These are phyloP conservation scores for Mortierella polycephala DNA, from an alignment of 371 early-diverging fungal species.

Conservation along the genomic window DNA sequence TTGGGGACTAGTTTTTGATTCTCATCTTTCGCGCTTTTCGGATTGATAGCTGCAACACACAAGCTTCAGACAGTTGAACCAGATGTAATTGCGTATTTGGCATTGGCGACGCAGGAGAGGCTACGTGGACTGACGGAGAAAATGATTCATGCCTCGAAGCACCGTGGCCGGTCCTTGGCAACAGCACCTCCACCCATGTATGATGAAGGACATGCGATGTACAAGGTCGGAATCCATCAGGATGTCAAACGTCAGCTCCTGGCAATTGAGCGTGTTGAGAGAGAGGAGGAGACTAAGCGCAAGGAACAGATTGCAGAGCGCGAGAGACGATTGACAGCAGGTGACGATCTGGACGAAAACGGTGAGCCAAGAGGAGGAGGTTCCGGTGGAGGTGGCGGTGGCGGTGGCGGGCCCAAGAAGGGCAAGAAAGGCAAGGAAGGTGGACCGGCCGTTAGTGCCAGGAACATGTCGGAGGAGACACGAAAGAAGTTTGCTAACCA, in stretches of 20 bases:
- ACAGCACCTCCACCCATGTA: constrained; percentile 73
- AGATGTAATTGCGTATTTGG: constrained; percentile 73
- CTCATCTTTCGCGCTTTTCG: background rate
- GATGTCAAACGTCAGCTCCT: constrained; percentile 78
- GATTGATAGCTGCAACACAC: constrained; percentile 24
- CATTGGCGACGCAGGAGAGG: constrained; percentile 78
- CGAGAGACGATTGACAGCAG: constrained; percentile 60
- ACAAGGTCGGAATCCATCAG: constrained; percentile 71
- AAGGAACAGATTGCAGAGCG: constrained; percentile 63
- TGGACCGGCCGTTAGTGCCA: constrained; percentile 65
- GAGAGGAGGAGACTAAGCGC: constrained; percentile 73
- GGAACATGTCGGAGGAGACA: constrained; percentile 75
- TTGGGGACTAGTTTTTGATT: background rate
- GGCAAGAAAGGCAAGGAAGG: constrained; percentile 69
- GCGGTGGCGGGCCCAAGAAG: constrained; percentile 50
- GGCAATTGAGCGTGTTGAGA: constrained; percentile 79
- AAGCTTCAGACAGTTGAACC: constrained; percentile 60
- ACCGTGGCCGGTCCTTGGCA: constrained; percentile 75
- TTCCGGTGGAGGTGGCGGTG: background rate
- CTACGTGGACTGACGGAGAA: constrained; percentile 71
- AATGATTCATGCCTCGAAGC: constrained; percentile 76
- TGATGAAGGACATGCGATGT: constrained; percentile 68
- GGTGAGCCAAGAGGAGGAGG: constrained; percentile 40
- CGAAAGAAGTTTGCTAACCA: constrained; percentile 77
- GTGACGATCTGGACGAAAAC: constrained; percentile 57